Conservation (phyloP, 1,284 basidiomycete genomes). For the Sphagnurus paluster region DNA sequence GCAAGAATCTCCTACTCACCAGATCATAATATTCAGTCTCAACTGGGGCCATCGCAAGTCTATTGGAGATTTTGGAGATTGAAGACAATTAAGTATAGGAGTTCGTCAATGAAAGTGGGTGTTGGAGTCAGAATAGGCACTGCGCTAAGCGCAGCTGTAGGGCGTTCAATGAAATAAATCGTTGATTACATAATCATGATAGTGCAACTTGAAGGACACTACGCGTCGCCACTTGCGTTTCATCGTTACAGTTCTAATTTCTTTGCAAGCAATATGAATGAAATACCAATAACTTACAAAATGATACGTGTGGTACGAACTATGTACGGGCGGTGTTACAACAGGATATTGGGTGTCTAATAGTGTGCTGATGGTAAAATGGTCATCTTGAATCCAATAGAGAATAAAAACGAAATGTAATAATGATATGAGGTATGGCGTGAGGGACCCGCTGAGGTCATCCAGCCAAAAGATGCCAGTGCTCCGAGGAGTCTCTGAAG, state of each 20-base stretch:
- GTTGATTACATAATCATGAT: slow-evolving; percentile 15
- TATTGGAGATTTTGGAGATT: no score
- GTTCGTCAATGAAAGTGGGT: slow-evolving; percentile 17
- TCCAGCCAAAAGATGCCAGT: not conserved
- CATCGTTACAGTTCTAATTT: not conserved
- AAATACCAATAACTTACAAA: not conserved
- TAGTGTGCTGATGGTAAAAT: slow-evolving; percentile 6
- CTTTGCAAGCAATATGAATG: not conserved
- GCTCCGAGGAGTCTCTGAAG: not conserved
- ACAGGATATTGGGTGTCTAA: slow-evolving; percentile 12
- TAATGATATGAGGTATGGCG: slow-evolving; percentile 20
- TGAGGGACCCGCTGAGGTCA: not conserved
- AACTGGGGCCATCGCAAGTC: slow-evolving; percentile 51
- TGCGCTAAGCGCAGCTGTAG: not conserved
- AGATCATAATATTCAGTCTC: slow-evolving; percentile 71
- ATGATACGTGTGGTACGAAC: slow-evolving; percentile 3
- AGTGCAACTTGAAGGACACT: not conserved
- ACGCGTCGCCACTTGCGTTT: not conserved
- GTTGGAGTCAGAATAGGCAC: not conserved
- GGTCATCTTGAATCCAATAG: not conserved
- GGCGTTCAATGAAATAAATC: slow-evolving; percentile 1
- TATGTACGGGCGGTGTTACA: slow-evolving; percentile 13
- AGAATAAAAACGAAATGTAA: slow-evolving; percentile 10
- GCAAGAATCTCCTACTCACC: no score
- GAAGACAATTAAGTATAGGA: slow-evolving; percentile 14